Evolutionary conservation across 768 basidiomycete species (phyloP).

Genomic region (Rhizopogon sp.): DNA sequence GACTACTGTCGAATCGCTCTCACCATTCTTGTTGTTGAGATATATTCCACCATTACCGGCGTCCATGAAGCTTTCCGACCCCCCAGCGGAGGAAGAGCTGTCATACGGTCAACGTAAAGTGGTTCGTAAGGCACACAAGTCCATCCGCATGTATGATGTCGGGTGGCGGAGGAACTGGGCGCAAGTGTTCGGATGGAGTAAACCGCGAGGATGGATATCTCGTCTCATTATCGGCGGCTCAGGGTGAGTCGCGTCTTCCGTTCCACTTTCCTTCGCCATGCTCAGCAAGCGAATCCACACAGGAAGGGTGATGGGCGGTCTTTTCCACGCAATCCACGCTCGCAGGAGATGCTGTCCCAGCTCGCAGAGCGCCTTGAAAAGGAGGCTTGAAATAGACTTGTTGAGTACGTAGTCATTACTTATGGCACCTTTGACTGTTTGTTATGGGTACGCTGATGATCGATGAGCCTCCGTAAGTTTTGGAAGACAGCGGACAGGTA

Average conservation of each 20-base stretch:
- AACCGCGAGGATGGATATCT: slow-evolving; percentile 44
- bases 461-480: not conserved
- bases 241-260: slow-evolving; percentile 40
- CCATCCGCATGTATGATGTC: slow-evolving; percentile 64
- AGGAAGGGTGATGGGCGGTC: slow-evolving; percentile 63
- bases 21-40: slow-evolving; percentile 70
- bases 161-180: slow-evolving; percentile 69
- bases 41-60: slow-evolving; percentile 59
- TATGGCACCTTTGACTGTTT: too few species aligned
- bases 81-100: slow-evolving; percentile 70
- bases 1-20: slow-evolving; percentile 76
- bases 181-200: slow-evolving; percentile 61
- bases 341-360: slow-evolving; percentile 61
- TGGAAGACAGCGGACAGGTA: not conserved
- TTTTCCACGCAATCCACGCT: slow-evolving; percentile 64
- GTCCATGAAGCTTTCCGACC: slow-evolving; percentile 51
- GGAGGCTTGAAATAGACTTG: not conserved
- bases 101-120: slow-evolving; percentile 58
- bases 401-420: not conserved
- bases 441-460: not conserved
- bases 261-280: not conserved
- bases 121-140: slow-evolving; percentile 57
- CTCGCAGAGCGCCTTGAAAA: slow-evolving; percentile 58
- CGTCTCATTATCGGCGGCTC: slow-evolving; percentile 58
- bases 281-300: slow-evolving; percentile 3